These are phyloP conservation scores for Neopestalotiopsis rosae DNA, from an alignment of 2,329 filamentous ascomycete genomes.

Conservation along the genomic window DNA sequence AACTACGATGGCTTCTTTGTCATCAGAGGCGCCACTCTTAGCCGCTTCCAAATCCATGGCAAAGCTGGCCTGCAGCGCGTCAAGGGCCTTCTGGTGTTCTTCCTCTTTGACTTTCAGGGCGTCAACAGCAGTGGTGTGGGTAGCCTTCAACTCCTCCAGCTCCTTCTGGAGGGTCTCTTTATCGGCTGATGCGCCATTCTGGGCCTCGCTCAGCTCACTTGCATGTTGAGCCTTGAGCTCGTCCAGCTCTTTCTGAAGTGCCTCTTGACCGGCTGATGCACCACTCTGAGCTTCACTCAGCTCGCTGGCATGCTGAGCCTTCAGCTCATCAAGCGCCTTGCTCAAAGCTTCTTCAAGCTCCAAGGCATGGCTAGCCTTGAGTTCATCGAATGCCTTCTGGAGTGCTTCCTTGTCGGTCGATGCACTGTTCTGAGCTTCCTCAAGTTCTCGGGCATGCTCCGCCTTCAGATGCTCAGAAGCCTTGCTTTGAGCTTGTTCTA, in stretches of 20 bases:
- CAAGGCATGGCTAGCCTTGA: slow-evolving; percentile 9
- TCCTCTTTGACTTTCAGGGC: slow-evolving; percentile 56
- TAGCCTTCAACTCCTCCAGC: slow-evolving; percentile 47
- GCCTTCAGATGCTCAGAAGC: slow-evolving; percentile 60
- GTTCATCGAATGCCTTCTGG: slow-evolving; percentile 30
- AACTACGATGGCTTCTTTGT: slow-evolving; percentile 51
- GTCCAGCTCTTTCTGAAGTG: slow-evolving; percentile 56
- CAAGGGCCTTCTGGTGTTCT: slow-evolving; percentile 59
- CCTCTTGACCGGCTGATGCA: slow-evolving; percentile 54
- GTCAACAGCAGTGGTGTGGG: slow-evolving; percentile 49
- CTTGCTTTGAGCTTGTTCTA: slow-evolving; percentile 57
- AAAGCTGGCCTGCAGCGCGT: slow-evolving; percentile 61
- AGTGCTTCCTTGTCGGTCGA: slow-evolving; percentile 55
- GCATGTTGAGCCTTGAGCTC: slow-evolving; percentile 30
- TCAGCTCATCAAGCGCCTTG: slow-evolving; percentile 59
- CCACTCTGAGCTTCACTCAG: slow-evolving; percentile 60
- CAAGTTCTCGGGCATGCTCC: slow-evolving; percentile 63
- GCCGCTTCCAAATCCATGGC: slow-evolving; percentile 63
- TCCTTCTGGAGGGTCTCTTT: slow-evolving; percentile 33
- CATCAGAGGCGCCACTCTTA: slow-evolving; percentile 56
- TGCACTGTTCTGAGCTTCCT: slow-evolving; percentile 59
- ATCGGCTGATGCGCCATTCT: neutral
- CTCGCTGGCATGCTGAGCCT: slow-evolving; percentile 62
- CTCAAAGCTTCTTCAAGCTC: slow-evolving; percentile 54
- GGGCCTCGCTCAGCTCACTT: neutral